Evolutionary conservation across 345 rosid genomes (phyloP), one percentile per base, ranked within the genome.

Genomic region (Populus davidiana): DNA sequence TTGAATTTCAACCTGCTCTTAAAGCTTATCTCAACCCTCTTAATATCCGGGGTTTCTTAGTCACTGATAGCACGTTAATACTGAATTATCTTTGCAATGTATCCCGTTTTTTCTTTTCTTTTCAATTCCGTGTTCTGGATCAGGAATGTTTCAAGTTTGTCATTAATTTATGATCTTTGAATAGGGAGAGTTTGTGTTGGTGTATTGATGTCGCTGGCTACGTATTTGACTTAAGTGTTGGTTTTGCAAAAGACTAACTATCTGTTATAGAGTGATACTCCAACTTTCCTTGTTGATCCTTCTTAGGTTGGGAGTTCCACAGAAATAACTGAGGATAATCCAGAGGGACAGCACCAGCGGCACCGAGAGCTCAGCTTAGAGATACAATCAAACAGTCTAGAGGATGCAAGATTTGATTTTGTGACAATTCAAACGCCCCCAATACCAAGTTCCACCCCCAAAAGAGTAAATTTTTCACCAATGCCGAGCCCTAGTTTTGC

Each of bases 401-500:
- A 86, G 74, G 79, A 87, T 44, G 73, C 62, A 0, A 71, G 71
- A 16, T 94, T 83, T 16, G 94, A 87, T 61, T 63, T 77, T 33
- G 76, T 64, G 79, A 79, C 83, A 77, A 73, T 83, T 54, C 83
- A 88, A 79, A 84, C 81, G 71, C 88, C 94, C 31, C 79, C 82
- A 63, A 85, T 94, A 41, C 90, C 94, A 44, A 84, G 83, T 75
- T 83, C 82, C 69, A 83, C 92, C 67, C 91, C 91, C 8, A 92
- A 84, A 84, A 90, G 86, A 83, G 97, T 90, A 27, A 92, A 86
- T 81, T 93, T 93, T 86, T 89, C 98, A 64, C 97, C 99, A 64
- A 62, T 92, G 75, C 89, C 85, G 0, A 95, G 96, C 64, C 98
- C 97, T 71, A 77, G 81, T 31, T 76, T 81, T 73, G 71, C 86